Evolutionary conservation across 1,139 yeast species (phyloP), one percentile per base, ranked within the genome.

Genomic region (Taphrina sp.): DNA sequence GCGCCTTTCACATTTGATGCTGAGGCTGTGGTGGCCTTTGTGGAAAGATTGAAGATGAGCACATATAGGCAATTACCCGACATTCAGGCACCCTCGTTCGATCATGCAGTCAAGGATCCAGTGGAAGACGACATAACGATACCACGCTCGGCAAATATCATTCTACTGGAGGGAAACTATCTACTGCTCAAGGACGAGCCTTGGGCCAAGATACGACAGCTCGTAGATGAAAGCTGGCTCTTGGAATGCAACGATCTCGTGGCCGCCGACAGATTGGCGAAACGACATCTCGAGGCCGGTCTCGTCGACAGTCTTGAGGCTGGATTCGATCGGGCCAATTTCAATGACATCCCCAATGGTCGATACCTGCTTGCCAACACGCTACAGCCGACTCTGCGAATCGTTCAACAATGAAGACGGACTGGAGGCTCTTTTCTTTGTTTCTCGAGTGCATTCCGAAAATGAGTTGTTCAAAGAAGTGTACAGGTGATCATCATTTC

Each of bases 1-100:
- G 85, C 95, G 0, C 94, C 95, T 0, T 80, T 77, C 64, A 88
- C 96, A 0, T 89, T 89, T 70, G 89, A 90, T 66, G 77, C 86
- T 3, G 64, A 67, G 7, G 74, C 74, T 46, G 76, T 78, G 38
- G 74, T 74, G 0, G 69, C 66, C 20, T 64, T 75, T 54, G 72
- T 68, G 42, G 61, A 61, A 51, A 43, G 56, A 10, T 61, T 70
- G 34, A 61, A 60, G 24, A 53, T 59, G 23, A 26, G 61, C 49
- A 28, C 57, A 12, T 28, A 52, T 34, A 4, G 36, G 16, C 31
- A 19, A 14, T 20, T 39, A 46, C 54, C 54, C 19, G 64, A 66
- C 31, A 67, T 80, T 2, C 61, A 58, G 24, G 79, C 81, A 2
- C 96, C 96, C 0, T 83, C 86, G 26, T 90, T 88, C 66, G 88